Evolutionary conservation across 192 early-diverging fungal species (phyloP).

Genomic region (Gorgonomyces haynaldii): DNA sequence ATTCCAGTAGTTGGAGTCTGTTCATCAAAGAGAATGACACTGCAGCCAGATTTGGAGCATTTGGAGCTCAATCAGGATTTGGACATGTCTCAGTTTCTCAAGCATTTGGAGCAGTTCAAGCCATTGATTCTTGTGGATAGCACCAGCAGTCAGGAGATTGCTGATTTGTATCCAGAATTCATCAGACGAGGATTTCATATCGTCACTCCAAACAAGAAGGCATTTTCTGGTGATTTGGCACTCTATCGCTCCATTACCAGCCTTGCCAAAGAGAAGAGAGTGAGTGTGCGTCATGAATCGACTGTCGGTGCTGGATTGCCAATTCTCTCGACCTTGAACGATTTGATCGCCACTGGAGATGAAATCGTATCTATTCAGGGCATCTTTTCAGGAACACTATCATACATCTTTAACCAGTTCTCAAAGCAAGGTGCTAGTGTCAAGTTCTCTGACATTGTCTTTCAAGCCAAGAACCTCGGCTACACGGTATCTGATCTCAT

Average conservation of each 20-base stretch:
- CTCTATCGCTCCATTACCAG: slow-evolving; percentile 67
- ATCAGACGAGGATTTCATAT: slow-evolving; percentile 68
- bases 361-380: slow-evolving; percentile 88
- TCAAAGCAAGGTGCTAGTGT: slow-evolving; percentile 46
- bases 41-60: neutral
- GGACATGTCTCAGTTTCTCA: slow-evolving; percentile 6
- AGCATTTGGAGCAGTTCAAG: slow-evolving; percentile 14
- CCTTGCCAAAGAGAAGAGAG: slow-evolving; percentile 14
- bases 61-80: slow-evolving; percentile 1
- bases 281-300: slow-evolving; percentile 79
- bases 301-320: slow-evolving; percentile 96
- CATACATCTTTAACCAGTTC: slow-evolving; percentile 98
- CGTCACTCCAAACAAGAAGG: slow-evolving; percentile 99
- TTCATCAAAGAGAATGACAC: neutral
- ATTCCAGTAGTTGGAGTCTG: neutral
- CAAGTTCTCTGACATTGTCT: slow-evolving; percentile 80
- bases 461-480: slow-evolving; percentile 79
- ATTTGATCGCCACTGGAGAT: slow-evolving; percentile 86
- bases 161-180: slow-evolving; percentile 73
- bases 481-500: too few species aligned
- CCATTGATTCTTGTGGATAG: slow-evolving; percentile 80
- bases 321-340: slow-evolving; percentile 78
- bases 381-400: slow-evolving; percentile 93
- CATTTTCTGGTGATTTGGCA: slow-evolving; percentile 60
- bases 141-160: slow-evolving; percentile 72